Conservation (phyloP, 2,329 filamentous ascomycete genomes). For the Diaporthe ampelina region DNA sequence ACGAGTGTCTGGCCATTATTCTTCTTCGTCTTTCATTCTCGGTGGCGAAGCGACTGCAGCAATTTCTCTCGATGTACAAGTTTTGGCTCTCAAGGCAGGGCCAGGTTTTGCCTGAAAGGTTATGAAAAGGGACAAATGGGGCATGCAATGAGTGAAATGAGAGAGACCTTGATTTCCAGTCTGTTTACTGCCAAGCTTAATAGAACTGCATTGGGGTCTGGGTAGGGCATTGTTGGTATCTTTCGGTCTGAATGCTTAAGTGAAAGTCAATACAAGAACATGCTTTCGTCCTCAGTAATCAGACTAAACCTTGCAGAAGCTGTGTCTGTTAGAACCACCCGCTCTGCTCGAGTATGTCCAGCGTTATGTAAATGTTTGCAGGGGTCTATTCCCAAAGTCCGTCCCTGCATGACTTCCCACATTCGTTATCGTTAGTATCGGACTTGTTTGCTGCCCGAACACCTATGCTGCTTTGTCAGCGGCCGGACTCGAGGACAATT, state of each 20-base stretch:
- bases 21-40: slow-evolving; percentile 13
- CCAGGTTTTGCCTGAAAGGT: slow-evolving; percentile 24
- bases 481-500: background rate
- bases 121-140: slow-evolving; percentile 23
- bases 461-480: slow-evolving; percentile 21
- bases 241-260: slow-evolving; percentile 15
- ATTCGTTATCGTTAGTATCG: background rate
- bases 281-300: slow-evolving; percentile 6
- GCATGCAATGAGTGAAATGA: slow-evolving; percentile 32
- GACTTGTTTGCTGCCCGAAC: slow-evolving; percentile 4
- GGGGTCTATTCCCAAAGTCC: background rate
- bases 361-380: background rate
- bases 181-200: slow-evolving; percentile 28
- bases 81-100: slow-evolving; percentile 27
- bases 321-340: background rate
- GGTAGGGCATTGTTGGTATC: slow-evolving; percentile 24
- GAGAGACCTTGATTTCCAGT: slow-evolving; percentile 30
- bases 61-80: slow-evolving; percentile 23
- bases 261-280: slow-evolving; percentile 29
- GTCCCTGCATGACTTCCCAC: background rate
- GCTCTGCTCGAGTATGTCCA: background rate
- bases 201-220: slow-evolving; percentile 35
- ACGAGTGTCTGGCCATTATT: background rate
- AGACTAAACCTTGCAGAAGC: background rate
- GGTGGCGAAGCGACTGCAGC: slow-evolving; percentile 19